These are phyloP conservation scores for Dichotomocladium elegans DNA, from an alignment of 371 early-diverging fungal genomes.

Conservation along the genomic window DNA sequence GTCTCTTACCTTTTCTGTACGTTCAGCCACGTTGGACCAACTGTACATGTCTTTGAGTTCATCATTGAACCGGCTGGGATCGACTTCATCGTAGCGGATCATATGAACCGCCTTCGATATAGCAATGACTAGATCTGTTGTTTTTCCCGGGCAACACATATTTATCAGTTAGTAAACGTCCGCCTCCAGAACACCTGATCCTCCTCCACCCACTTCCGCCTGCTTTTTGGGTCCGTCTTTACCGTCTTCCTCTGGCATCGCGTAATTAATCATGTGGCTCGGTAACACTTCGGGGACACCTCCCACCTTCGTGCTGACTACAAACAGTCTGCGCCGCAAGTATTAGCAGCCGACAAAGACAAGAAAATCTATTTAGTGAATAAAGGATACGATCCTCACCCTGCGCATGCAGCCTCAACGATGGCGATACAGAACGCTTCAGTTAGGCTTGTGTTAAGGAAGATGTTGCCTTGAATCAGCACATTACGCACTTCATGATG, in stretches of 20 bases:
- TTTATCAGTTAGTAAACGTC: too few relatives aligned
- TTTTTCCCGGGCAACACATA: neutral
- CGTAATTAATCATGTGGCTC: constrained; percentile 92
- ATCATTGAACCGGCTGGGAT: constrained; percentile 74
- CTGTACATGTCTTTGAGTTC: constrained; percentile 91
- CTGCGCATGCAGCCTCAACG: constrained; percentile 98
- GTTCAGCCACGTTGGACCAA: constrained; percentile 92
- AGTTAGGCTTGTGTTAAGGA: constrained; percentile 97
- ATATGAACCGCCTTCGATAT: constrained; percentile 72
- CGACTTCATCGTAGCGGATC: constrained; percentile 63
- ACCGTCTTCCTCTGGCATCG: constrained; percentile 89
- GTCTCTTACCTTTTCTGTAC: constrained; percentile 83
- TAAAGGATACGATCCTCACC: too few relatives aligned
- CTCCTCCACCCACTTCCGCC: neutral
- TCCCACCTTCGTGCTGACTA: constrained; percentile 98
- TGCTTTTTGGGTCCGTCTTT: constrained; percentile 11
- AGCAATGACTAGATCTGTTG: constrained; percentile 69
- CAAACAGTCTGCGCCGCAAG: constrained; percentile 78
- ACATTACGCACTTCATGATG: constrained; percentile 87
- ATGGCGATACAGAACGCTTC: constrained; percentile 99
- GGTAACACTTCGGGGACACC: constrained; percentile 99
- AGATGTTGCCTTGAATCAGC: constrained; percentile 94
- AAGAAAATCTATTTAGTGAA: too few relatives aligned
- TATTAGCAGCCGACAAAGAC: too few relatives aligned
- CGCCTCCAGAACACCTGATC: too few relatives aligned